Evolutionary conservation across 805 yeast genomes (phyloP).

Genomic region (Maudiozyma serrabonitensis): DNA sequence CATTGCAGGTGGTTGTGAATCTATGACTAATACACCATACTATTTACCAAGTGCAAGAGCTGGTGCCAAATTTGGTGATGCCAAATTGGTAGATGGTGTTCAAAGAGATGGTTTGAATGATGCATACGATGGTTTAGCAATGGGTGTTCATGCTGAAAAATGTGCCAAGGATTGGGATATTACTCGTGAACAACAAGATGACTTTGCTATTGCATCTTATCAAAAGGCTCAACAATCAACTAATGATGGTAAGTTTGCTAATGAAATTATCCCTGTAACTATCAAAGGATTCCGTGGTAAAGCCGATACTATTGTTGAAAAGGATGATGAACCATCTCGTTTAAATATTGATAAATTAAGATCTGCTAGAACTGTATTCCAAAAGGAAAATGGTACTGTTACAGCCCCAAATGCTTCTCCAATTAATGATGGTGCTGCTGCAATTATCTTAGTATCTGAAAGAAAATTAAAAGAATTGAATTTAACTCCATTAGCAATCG

Average conservation of each 20-base stretch:
- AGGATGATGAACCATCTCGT: conserved; percentile 79
- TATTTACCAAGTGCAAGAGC: conserved; percentile 76
- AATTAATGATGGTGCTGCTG: conserved; percentile 97
- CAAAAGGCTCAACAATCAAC: conserved; percentile 78
- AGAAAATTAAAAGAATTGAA: conserved; percentile 75
- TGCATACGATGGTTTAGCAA: conserved; percentile 77
- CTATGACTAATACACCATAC: conserved; percentile 94
- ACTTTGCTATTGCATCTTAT: conserved; percentile 76
- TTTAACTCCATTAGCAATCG: conserved; percentile 80
- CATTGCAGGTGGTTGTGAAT: conserved; percentile 95
- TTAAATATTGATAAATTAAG: conserved; percentile 68
- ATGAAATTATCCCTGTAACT: conserved; percentile 80
- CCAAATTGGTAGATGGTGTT: conserved; percentile 72
- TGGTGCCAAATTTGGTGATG: conserved; percentile 87
- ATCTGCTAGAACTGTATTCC: conserved; percentile 89
- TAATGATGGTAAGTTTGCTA: conserved; percentile 66
- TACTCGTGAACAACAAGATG: conserved; percentile 82
- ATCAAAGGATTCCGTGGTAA: conserved; percentile 87
- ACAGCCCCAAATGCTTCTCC: conserved; percentile 97
- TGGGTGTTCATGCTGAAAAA: conserved; percentile 97
- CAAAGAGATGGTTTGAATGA: conserved; percentile 89
- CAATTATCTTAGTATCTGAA: conserved; percentile 79
- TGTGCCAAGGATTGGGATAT: conserved; percentile 77
- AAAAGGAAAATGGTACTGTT: conserved; percentile 87
- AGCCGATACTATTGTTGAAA: conserved; percentile 60